A percentile compares a stretch with the other conserved stretches of the same genome.
These are phyloP conservation scores for Davidsoniella australis DNA, from an alignment of 2,329 filamentous ascomycete genomes.

Conservation along the genomic window DNA sequence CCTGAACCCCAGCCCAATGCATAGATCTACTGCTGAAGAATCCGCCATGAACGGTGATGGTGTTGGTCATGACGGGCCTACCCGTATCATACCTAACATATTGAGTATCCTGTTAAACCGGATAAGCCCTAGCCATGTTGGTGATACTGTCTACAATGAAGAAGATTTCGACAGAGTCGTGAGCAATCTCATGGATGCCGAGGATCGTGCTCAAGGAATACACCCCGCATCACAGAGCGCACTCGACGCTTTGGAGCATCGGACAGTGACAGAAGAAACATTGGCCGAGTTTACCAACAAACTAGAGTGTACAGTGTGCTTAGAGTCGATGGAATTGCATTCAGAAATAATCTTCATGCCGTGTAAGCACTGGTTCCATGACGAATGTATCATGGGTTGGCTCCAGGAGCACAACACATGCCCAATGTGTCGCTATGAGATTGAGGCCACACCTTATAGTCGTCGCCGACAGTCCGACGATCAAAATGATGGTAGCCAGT, in stretches of 20 bases:
- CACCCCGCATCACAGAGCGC: conserved; percentile 63
- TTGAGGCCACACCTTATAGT: conserved; percentile 21
- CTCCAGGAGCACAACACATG: conserved; percentile 83
- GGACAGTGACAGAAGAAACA: conserved; percentile 52
- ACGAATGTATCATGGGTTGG: conserved; percentile 67
- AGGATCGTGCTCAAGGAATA: conserved; percentile 58
- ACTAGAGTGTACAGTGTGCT: conserved; percentile 84
- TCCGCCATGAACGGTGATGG: background rate
- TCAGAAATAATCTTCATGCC: conserved; percentile 63
- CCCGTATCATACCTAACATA: too few species aligned
- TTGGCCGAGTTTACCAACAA: conserved; percentile 26
- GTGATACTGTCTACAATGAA: conserved; percentile 80
- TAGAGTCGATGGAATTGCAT: conserved; percentile 61
- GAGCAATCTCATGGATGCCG: conserved; percentile 72
- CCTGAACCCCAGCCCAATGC: background rate
- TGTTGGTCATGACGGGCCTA: background rate
- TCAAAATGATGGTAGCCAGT: too few species aligned
- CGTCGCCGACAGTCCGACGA: too few species aligned
- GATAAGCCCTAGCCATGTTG: conserved; percentile 20
- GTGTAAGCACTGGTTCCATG: conserved; percentile 90
- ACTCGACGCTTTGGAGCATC: conserved; percentile 56
- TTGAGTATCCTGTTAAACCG: background rate
- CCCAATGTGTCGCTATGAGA: conserved; percentile 55
- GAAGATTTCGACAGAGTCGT: conserved; percentile 83
- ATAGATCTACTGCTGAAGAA: background rate